Base-by-base conservation (phyloP, 805 yeast species). In the Crinitomyces ghanaensis region DNA sequence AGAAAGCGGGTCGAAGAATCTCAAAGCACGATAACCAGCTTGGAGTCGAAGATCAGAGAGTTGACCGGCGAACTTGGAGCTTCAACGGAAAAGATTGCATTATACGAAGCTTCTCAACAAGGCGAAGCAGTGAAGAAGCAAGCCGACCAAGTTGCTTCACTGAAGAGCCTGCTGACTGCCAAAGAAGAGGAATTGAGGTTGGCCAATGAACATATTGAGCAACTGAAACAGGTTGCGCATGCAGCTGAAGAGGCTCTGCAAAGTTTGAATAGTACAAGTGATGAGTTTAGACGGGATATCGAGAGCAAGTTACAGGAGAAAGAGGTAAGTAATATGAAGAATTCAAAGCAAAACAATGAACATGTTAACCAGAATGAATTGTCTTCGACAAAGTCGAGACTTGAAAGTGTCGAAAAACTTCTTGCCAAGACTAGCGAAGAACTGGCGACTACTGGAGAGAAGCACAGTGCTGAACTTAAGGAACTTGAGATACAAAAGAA, bases 241-340 rank as follows among this genome's bases (percentile, higher is more conserved):
- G 72, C 79, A 9, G 72, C 83, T 3, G 93, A 82, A 48, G 70
- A 68, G 33, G 73, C 85, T 4, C 60, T 82, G 24, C 54, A 59
- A 24, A 61, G 65, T 29, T 59, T 81, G 38, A 73, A 70, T 19
- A 57, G 59, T 14, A 60, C 76, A 1, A 77, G 68, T 49, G 82
- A 67, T 31, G 54, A 54, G 30, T 66, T 54, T 41, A 67, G 64
- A 41, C 38, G 41, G 6, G 11, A 42, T 2, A 38, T 42, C 11
- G 48, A 48, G 19, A 37, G 34, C 23, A 43, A 46, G 8, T 20
- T 37, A 16, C 29, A 29, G 26, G 29, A 36, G 23, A 44, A 21
- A 42, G 43, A 26, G 32, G 38, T 20, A 16, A 29, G 34, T 15
- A 12, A n/a, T 20, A 11, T 11, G 11, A 11, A 21, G 24, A n/a